phyloP scores from a whole-genome alignment of 169 alveolate species.

The Cryptosporidium xiaoi region DNA sequence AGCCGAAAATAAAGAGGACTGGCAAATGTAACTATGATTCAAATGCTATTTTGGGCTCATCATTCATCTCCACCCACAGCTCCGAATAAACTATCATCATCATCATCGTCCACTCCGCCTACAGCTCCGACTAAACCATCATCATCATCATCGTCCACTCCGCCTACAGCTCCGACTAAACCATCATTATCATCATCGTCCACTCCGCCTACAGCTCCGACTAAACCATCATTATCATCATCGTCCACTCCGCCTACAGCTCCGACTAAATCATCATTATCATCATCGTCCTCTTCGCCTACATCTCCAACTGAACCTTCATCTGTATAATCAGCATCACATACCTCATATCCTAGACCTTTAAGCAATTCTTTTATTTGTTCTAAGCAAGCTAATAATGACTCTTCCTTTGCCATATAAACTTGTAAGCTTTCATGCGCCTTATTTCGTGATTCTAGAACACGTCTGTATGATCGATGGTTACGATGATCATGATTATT shows the following conservation, averaged over 20 bases:
- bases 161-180: not conserved
- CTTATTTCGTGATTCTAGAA: too few relatives aligned
- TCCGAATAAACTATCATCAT: not conserved
- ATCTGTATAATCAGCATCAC: too few relatives aligned
- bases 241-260: conserved; percentile 1
- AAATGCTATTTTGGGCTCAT: too few relatives aligned
- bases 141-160: not conserved
- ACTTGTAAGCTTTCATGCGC: too few relatives aligned
- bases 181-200: not conserved
- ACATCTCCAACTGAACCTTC: not conserved
- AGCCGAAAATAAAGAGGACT: too few relatives aligned
- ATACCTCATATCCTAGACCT: too few relatives aligned
- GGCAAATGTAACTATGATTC: too few relatives aligned
- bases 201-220: conserved; percentile 10
- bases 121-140: conserved; percentile 1
- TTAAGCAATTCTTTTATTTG: too few relatives aligned
- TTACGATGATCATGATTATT: too few relatives aligned
- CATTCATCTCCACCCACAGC: conserved; percentile 2
- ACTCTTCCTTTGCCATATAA: too few relatives aligned
- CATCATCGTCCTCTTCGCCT: not conserved
- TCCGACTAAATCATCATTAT: not conserved
- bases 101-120: not conserved
- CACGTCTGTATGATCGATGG: too few relatives aligned
- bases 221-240: not conserved
- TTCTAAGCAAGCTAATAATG: too few relatives aligned